Evolutionary conservation across 2,329 filamentous ascomycete genomes (phyloP), one percentile per base, ranked within the genome.

Genomic region (Diaporthe australafricana): DNA sequence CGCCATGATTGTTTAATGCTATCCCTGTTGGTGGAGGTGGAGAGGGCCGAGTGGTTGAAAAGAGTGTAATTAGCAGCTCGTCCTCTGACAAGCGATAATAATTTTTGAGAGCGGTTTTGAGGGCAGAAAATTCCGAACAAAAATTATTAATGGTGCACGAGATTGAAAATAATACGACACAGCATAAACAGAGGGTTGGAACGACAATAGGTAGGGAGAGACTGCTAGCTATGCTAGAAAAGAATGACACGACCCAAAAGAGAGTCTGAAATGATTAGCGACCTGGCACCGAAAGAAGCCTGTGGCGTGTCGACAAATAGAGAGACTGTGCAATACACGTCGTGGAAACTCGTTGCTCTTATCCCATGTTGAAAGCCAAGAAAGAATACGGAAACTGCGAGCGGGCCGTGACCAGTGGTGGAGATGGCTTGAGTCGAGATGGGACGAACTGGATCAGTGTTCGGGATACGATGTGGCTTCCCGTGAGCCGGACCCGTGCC

Each of bases 381-480:
- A 48, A 48, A 25, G 42, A 48, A 63, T 48, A 63, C 57, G 57
- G 42, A 27, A 14, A 14, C 27, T 30, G 40, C 2, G 20, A 48
- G 57, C 57, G 57, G 57, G 42, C 30, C 27, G 27, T 6, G 27
- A 9, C 0, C 0, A 11, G n/a, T 35, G 32, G 60, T 63, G 60
- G 60, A 48, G 27, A 35, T 27, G 60, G 60, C 42, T 63, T 63
- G 60, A 63, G 42, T 63, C 42, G 60, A 63, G 42, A 63, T 48
- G 42, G 60, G 27, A 63, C 32, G 60, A 63, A 63, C 60, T n/a
- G 57, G 40, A 17, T 35, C 42, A 48, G 42, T 35, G 12, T 48
- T 17, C 42, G 20, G 40, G 27, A 25, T 25, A 25, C 60, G 42
- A 32, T 17, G 6, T 11, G 27, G 16, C 27, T 35, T 12, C 27